A percentile compares a stretch with the other conserved stretches of the same genome.
These are phyloP conservation scores for Xylariaceae sp. DNA, from an alignment of 2,329 filamentous ascomycete species.

Conservation along the genomic window DNA sequence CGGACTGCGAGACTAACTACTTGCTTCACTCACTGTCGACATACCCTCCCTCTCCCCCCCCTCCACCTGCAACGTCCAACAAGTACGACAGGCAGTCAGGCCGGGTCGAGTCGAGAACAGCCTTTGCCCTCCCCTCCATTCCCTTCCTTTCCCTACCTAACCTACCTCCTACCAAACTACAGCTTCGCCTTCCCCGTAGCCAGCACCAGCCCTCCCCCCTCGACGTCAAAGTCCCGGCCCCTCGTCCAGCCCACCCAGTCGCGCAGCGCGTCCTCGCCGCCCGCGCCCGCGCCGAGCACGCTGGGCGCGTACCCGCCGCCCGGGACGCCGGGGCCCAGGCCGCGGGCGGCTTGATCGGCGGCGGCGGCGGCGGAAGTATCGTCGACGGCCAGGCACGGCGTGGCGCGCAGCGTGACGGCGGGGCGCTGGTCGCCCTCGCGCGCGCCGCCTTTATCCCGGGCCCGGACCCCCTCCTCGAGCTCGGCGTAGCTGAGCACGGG, in stretches of 20 bases:
- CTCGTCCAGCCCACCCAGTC: conserved; percentile 72
- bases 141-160: no score
- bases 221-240: conserved; percentile 63
- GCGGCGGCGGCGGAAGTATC: conserved; percentile 32
- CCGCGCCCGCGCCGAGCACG: conserved; percentile 57
- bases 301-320: conserved; percentile 60
- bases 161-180: conserved; percentile 32
- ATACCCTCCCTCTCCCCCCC: no score
- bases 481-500: conserved; percentile 68
- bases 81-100: no score
- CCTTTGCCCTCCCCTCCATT: not conserved
- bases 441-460: conserved; percentile 17
- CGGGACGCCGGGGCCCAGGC: conserved; percentile 57
- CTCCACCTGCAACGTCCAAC: no score
- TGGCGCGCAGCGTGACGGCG: conserved; percentile 58
- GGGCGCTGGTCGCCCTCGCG: conserved; percentile 64
- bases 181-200: conserved; percentile 30
- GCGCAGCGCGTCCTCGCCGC: conserved; percentile 61
- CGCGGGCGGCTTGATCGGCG: conserved; percentile 36
- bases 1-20: no score
- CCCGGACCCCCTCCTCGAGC: conserved; percentile 17
- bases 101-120: no score
- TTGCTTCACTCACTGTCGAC: no score
- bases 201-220: conserved; percentile 56
- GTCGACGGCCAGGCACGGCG: conserved; percentile 59